These are phyloP conservation scores for Singerocomus inundabilis DNA, from an alignment of 1,284 basidiomycete species.

Conservation along the genomic window DNA sequence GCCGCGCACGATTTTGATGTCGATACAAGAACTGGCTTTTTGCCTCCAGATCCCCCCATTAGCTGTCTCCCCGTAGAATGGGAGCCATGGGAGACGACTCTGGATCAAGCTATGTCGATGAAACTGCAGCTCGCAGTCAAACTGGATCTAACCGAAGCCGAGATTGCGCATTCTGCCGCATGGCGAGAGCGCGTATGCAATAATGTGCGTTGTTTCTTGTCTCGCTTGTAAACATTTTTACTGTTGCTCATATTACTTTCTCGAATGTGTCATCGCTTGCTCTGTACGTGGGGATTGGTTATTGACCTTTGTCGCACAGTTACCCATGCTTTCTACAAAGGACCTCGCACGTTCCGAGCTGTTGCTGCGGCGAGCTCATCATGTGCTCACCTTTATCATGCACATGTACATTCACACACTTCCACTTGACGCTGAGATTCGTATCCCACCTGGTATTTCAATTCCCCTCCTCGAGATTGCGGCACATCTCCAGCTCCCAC, in stretches of 20 bases:
- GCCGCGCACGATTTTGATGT: conserved; percentile 95
- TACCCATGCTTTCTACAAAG: conserved; percentile 32
- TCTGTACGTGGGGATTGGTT: conserved; percentile 1
- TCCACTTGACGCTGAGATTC: conserved; percentile 49
- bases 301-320: conserved; percentile 28
- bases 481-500: conserved; percentile 78
- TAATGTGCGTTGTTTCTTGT: conserved; percentile 45
- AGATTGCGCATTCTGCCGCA: conserved; percentile 43
- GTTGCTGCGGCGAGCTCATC: conserved; percentile 77
- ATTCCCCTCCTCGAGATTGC: conserved; percentile 81
- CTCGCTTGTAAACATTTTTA: too few relatives aligned
- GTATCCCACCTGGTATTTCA: conserved; percentile 72
- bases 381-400: conserved; percentile 81
- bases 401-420: conserved; percentile 89
- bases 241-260: background rate
- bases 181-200: conserved; percentile 66
- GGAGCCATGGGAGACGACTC: conserved; percentile 68
- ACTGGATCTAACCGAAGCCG: conserved; percentile 41
- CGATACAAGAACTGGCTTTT: conserved; percentile 88
- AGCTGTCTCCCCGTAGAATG: conserved; percentile 59
- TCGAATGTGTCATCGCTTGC: background rate
- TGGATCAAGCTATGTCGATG: conserved; percentile 50
- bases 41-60: conserved; percentile 81
- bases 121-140: conserved; percentile 59
- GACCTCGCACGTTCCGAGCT: conserved; percentile 57